Evolutionary conservation across 2,329 filamentous ascomycete species (phyloP), one percentile per base, ranked within the genome.

Genomic region (Ophiocordyceps polyrhachis-furcata): DNA sequence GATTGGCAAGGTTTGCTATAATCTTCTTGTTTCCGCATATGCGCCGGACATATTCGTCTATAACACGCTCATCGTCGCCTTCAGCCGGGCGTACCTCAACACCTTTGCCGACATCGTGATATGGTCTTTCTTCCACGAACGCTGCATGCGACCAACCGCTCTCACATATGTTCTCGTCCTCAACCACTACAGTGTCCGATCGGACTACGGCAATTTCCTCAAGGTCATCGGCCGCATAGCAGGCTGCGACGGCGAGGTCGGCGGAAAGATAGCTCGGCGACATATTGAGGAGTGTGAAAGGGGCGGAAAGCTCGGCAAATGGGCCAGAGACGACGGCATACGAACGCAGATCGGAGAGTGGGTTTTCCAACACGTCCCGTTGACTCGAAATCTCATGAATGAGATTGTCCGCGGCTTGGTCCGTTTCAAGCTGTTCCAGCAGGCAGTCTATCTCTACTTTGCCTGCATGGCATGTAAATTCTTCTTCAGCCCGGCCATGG

Each of bases 51-150:
- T 83, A 32, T 68, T 76, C 50, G 85, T 79, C 4, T 85, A 79
- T 62, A 87, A 87, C 54, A 69, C 71, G 13, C 67, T 91, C 23
- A 70, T 89, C 3, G 58, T 73, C n/a, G 73, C 74, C n/a, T 76
- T 89, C 43, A 68, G 71, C 44, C 64, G 66, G 29, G 56, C 69
- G 5, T 63, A 67, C 25, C 62, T 69, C 44, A 63, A 69, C 45
- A 59, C 63, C 35, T 60, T 80, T 17, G 68, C 72, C 4, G 64
- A 74, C 35, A 53, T 64, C n/a, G 64, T 80, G 29, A 63, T 75
- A 19, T 58, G 71, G 43, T 69, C 67, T 0, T 71, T 74, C 44
- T 58, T 73, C 40, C 50, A 64, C 38, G 51, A 60, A 11, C 69
- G 62, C 35, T 58, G 58, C 4, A 53, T 72, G 40, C 61, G 55